A percentile compares a stretch with the other conserved stretches of the same genome.
Conservation (phyloP, 768 basidiomycete species). For the Clathrus columnatus region DNA sequence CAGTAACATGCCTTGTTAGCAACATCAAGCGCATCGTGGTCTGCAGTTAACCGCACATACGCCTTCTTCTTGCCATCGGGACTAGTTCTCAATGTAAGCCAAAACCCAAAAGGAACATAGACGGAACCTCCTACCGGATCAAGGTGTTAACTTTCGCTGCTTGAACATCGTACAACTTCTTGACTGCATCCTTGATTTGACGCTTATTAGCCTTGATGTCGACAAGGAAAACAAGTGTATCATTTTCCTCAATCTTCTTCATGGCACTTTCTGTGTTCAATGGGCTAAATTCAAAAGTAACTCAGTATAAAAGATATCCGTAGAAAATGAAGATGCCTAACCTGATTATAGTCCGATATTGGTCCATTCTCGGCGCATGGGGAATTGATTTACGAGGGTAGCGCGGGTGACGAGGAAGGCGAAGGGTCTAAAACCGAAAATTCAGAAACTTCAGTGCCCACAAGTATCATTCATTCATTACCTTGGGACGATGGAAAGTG, state of each 20-base stretch:
- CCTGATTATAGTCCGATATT: slow-evolving; percentile 90
- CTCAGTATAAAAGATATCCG: background rate
- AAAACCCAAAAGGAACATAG: background rate
- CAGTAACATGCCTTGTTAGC: slow-evolving; percentile 79
- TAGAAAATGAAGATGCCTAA: slow-evolving; percentile 17
- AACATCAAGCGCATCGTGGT: slow-evolving; percentile 93
- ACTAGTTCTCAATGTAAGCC: slow-evolving; percentile 29
- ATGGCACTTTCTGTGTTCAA: slow-evolving; percentile 95
- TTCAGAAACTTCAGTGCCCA: background rate
- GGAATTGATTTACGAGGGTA: slow-evolving; percentile 95
- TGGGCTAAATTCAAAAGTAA: slow-evolving; percentile 38
- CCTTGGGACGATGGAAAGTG: slow-evolving; percentile 90
- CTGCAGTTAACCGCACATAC: slow-evolving; percentile 90
- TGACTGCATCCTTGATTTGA: slow-evolving; percentile 98
- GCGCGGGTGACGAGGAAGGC: slow-evolving; percentile 72
- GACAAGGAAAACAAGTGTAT: slow-evolving; percentile 97
- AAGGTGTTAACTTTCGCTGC: slow-evolving; percentile 96
- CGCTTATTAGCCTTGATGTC: slow-evolving; percentile 95
- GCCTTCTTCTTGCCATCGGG: slow-evolving; percentile 99
- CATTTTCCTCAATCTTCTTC: slow-evolving; percentile 99
- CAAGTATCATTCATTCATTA: background rate
- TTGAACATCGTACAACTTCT: slow-evolving; percentile 97
- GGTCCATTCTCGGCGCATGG: slow-evolving; percentile 92
- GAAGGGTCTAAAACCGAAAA: slow-evolving; percentile 53
- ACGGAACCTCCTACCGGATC: slow-evolving; percentile 65